These are phyloP conservation scores for Nyctanthes arbortristis DNA, from an alignment of 257 asterid species.

Conservation along the genomic window DNA sequence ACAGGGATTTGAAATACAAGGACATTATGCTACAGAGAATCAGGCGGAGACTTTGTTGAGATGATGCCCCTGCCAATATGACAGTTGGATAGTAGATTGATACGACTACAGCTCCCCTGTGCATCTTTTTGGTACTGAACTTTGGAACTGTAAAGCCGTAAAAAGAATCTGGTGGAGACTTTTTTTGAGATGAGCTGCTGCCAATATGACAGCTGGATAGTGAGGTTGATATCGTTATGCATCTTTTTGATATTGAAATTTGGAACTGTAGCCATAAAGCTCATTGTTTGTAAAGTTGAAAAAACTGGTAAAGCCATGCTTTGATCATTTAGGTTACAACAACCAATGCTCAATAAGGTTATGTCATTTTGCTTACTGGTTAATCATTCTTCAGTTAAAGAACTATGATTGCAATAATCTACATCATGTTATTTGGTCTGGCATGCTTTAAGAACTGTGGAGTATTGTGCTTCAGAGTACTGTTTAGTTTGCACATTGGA, in stretches of 20 bases:
- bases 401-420: not conserved
- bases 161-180: not conserved
- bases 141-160: too few species aligned
- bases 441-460: not conserved
- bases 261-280: not conserved
- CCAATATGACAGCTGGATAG: too few species aligned
- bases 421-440: not conserved
- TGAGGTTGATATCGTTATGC: not conserved
- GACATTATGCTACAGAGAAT: too few species aligned
- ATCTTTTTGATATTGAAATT: not conserved
- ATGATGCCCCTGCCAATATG: too few species aligned
- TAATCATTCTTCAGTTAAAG: not conserved
- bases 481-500: not conserved
- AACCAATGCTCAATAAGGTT: not conserved
- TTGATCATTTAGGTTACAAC: not conserved
- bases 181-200: not conserved
- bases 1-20: not conserved
- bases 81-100: too few species aligned
- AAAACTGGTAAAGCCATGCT: not conserved
- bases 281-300: not conserved
- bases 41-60: too few species aligned
- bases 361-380: not conserved
- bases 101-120: too few species aligned
- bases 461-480: not conserved
- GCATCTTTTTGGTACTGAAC: too few species aligned